phyloP scores from a whole-genome alignment of 2,329 filamentous ascomycete species.

The Nannizziopsis arthrosporioides region DNA sequence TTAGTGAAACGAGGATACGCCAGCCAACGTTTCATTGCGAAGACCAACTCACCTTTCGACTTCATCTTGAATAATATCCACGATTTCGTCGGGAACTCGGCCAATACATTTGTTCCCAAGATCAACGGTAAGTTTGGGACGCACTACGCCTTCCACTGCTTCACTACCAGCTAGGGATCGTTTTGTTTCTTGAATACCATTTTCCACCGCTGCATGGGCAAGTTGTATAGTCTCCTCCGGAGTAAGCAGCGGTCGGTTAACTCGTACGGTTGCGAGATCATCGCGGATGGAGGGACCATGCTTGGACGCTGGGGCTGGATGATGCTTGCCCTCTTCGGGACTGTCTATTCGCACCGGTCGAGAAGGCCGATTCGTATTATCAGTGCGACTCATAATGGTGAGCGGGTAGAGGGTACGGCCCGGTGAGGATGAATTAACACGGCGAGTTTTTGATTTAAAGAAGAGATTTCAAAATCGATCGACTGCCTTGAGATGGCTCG shows the following conservation, averaged over 20 bases:
- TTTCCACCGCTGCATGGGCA: constrained; percentile 36
- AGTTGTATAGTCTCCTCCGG: constrained; percentile 38
- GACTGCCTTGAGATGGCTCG: constrained; percentile 10
- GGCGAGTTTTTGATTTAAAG: constrained; percentile 1
- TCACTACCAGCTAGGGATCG: constrained; percentile 38
- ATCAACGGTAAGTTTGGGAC: constrained; percentile 41
- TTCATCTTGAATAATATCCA: constrained; percentile 43
- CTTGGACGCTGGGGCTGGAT: constrained; percentile 19
- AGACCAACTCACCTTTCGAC: constrained; percentile 37
- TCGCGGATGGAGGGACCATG: constrained; percentile 20
- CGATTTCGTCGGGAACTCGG: constrained; percentile 39
- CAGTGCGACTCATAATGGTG: constrained; percentile 28
- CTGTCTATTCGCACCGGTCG: constrained; percentile 23
- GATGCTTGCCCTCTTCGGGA: constrained; percentile 25
- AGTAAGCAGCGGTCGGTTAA: constrained; percentile 24
- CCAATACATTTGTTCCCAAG: constrained; percentile 40
- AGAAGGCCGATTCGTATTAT: constrained; percentile 28
- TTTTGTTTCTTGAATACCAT: constrained; percentile 37
- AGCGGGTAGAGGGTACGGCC: constrained; percentile 18
- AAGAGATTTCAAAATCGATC: constrained; percentile 2
- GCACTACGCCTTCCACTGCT: constrained; percentile 36
- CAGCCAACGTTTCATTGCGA: neutral
- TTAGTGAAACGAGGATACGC: neutral
- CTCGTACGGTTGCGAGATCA: constrained; percentile 23
- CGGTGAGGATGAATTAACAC: constrained; percentile 11